Evolutionary conservation across 2,329 filamentous ascomycete genomes (phyloP).

Genomic region (Fusarium nurragi): DNA sequence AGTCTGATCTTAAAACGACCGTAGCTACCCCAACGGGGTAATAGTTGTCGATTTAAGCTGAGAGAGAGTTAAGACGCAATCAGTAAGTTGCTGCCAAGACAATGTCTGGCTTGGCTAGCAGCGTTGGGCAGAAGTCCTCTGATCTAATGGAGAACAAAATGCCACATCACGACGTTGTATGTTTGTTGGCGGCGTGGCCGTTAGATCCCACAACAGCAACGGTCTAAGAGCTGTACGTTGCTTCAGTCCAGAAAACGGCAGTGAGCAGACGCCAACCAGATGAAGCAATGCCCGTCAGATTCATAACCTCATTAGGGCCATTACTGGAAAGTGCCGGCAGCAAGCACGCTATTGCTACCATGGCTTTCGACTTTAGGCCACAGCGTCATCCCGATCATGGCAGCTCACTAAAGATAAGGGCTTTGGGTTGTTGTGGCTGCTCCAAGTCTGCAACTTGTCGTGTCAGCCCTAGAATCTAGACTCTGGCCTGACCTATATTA

Average conservation of each 20-base stretch:
- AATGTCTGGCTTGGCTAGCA: too few relatives aligned
- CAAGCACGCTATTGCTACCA: background rate
- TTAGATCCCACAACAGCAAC: background rate
- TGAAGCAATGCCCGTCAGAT: too few relatives aligned
- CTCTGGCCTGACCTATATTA: constrained; percentile 1
- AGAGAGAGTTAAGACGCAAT: background rate
- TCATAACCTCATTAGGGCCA: constrained; percentile 1
- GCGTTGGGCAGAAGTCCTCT: background rate
- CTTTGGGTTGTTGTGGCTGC: constrained; percentile 16
- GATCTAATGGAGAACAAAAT: background rate
- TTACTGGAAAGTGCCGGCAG: constrained; percentile 12
- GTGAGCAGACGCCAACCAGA: too few relatives aligned
- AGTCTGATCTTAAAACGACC: background rate
- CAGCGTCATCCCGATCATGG: constrained; percentile 13
- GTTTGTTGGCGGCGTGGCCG: constrained; percentile 1
- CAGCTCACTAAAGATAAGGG: constrained; percentile 19
- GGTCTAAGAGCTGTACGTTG: background rate
- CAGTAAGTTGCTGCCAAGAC: constrained; percentile 3
- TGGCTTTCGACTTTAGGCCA: constrained; percentile 14
- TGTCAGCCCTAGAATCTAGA: constrained; percentile 3
- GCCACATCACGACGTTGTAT: background rate
- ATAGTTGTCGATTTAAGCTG: background rate
- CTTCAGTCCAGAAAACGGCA: background rate
- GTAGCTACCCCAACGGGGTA: constrained; percentile 1
- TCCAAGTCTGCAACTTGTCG: background rate